A percentile compares a stretch with the other conserved stretches of the same genome.
Conservation (phyloP, 225 moss, liverwort and hornwort genomes). For the Lunularia cruciata region DNA sequence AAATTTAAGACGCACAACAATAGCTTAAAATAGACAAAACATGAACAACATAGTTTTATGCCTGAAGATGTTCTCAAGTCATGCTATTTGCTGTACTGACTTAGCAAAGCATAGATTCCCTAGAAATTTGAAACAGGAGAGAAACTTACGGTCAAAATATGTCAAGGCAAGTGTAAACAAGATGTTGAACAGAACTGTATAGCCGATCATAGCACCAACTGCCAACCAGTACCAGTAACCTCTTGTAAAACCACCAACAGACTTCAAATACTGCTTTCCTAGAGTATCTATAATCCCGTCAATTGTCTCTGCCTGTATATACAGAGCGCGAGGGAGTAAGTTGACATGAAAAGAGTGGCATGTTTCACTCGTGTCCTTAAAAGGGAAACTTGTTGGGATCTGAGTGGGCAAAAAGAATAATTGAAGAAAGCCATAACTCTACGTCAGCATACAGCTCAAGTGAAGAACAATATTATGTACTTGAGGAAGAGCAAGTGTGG, state of each 20-base stretch:
- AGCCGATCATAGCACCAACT: slow-evolving; percentile 21
- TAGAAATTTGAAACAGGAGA: neutral
- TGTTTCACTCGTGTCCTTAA: too few species aligned
- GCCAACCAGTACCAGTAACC: slow-evolving; percentile 43
- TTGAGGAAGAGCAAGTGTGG: too few species aligned
- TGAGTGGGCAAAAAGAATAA: too few species aligned
- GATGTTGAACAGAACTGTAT: slow-evolving; percentile 30
- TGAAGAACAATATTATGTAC: neutral
- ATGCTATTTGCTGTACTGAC: too few species aligned
- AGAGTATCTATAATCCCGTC: slow-evolving; percentile 6
- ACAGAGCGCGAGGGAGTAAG: too few species aligned
- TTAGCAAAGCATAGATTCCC: neutral
- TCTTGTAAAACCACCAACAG: slow-evolving; percentile 4
- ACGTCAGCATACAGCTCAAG: neutral
- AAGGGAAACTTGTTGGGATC: too few species aligned
- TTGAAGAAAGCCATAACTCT: too few species aligned
- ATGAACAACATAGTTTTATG: neutral
- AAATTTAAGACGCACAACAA: too few species aligned
- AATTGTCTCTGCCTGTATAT: too few species aligned
- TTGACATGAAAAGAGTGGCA: too few species aligned
- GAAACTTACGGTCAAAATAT: slow-evolving; percentile 38
- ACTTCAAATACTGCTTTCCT: slow-evolving; percentile 28
- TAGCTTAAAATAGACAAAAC: neutral
- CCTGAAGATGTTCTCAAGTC: neutral
- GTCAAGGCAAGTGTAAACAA: slow-evolving; percentile 36